These are phyloP conservation scores for Graphium sp. DNA, from an alignment of 2,329 filamentous ascomycete genomes.

Conservation along the genomic window DNA sequence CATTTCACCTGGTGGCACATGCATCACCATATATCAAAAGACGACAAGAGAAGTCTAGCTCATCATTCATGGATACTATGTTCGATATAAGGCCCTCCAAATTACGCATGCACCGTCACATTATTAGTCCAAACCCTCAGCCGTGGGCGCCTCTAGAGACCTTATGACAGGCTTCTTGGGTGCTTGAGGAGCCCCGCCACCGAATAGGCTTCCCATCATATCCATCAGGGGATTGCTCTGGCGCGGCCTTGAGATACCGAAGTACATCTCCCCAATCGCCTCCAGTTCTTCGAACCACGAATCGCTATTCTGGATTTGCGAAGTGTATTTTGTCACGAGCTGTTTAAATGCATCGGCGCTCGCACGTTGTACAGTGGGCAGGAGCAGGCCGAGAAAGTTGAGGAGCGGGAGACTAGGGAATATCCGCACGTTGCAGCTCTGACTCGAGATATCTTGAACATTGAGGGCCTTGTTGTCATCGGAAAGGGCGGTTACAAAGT, in stretches of 20 bases:
- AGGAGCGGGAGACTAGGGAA: constrained; percentile 87
- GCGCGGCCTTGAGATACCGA: constrained; percentile 72
- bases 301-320: constrained; percentile 59
- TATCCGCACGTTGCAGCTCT: constrained; percentile 56
- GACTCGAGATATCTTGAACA: constrained; percentile 66
- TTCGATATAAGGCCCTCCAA: too few relatives aligned
- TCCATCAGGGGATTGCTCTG: constrained; percentile 90
- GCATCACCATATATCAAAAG: too few relatives aligned
- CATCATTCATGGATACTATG: too few relatives aligned
- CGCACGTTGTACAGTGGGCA: constrained; percentile 71
- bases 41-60: too few relatives aligned
- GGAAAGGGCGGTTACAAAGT: constrained; percentile 28
- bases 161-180: constrained; percentile 23
- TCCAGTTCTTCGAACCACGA: constrained; percentile 72
- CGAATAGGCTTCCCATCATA: constrained; percentile 95
- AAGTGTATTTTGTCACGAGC: constrained; percentile 64
- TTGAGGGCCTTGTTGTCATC: constrained; percentile 34
- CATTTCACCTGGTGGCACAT: too few relatives aligned
- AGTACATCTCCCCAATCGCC: constrained; percentile 92
- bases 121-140: constrained; percentile 44
- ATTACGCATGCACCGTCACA: too few relatives aligned
- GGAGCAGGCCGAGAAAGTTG: constrained; percentile 78
- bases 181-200: constrained; percentile 21
- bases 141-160: constrained; percentile 28
- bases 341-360: constrained; percentile 65